Percentiles rank a stretch among this genome's conserved stretches.
These are phyloP conservation scores for Debaryomyces prosopidis DNA, from an alignment of 805 yeast species.

Conservation along the genomic window DNA sequence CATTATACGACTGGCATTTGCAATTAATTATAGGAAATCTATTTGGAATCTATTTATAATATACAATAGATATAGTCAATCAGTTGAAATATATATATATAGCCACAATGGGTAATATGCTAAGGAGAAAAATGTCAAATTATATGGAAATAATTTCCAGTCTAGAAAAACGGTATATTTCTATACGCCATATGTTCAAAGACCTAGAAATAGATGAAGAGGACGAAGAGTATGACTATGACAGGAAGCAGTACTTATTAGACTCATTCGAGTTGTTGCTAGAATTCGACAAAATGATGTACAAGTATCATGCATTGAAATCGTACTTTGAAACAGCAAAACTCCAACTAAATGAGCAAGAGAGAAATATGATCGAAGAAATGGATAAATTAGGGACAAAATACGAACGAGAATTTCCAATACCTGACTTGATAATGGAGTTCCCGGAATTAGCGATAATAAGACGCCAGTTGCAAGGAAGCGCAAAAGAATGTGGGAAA, in stretches of 20 bases:
- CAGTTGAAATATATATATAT: no score
- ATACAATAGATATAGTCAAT: no score
- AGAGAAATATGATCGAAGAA: slow-evolving; percentile 11
- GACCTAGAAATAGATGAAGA: slow-evolving; percentile 8
- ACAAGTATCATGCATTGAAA: slow-evolving; percentile 23
- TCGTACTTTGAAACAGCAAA: slow-evolving; percentile 24
- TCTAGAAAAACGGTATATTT: slow-evolving; percentile 11
- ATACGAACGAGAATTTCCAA: slow-evolving; percentile 23
- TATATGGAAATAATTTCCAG: slow-evolving; percentile 16
- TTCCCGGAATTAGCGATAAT: slow-evolving; percentile 25
- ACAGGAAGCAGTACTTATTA: slow-evolving; percentile 1
- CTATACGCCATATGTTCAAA: slow-evolving; percentile 10
- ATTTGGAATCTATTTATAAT: no score
- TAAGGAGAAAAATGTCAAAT: slow-evolving; percentile 17
- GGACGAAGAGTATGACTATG: background rate
- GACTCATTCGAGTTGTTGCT: slow-evolving; percentile 16
- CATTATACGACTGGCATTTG: no score
- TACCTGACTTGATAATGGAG: slow-evolving; percentile 18
- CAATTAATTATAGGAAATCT: no score
- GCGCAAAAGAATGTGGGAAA: slow-evolving; percentile 33
- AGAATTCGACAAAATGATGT: slow-evolving; percentile 28
- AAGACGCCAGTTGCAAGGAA: slow-evolving; percentile 28
- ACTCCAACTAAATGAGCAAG: slow-evolving; percentile 4
- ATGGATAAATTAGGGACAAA: slow-evolving; percentile 14
- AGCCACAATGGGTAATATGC: slow-evolving; percentile 10